These are phyloP conservation scores for Cokeromyces recurvatus DNA, from an alignment of 371 early-diverging fungal genomes.

Conservation along the genomic window DNA sequence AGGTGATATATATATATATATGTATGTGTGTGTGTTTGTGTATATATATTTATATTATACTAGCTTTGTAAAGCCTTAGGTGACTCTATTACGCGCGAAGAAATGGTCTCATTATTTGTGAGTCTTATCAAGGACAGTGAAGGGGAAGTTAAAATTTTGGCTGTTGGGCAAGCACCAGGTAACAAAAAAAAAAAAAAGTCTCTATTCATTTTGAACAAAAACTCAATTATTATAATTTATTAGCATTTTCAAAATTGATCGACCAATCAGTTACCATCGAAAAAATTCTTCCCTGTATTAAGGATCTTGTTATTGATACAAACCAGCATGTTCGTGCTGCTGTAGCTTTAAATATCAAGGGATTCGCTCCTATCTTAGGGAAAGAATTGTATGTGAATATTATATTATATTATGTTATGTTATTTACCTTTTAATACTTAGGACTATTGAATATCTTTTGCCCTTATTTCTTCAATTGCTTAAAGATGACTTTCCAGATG, in stretches of 20 bases:
- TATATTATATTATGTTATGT: background rate
- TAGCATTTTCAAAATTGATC: constrained; percentile 70
- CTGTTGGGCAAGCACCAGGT: constrained; percentile 83
- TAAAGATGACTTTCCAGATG: constrained; percentile 96
- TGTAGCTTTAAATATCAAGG: constrained; percentile 91
- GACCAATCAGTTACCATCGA: constrained; percentile 74
- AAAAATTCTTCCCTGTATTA: constrained; percentile 86
- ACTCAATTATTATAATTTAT: background rate
- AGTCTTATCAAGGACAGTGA: constrained; percentile 91
- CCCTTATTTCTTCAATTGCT: constrained; percentile 93
- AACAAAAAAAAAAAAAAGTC: constrained; percentile 1
- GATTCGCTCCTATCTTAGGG: constrained; percentile 91
- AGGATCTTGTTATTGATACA: constrained; percentile 89
- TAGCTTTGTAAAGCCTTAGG: constrained; percentile 36
- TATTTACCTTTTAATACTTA: constrained; percentile 8
- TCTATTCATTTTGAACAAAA: too few relatives aligned
- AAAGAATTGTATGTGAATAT: constrained; percentile 69
- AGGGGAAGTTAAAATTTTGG: constrained; percentile 94
- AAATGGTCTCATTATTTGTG: constrained; percentile 44
- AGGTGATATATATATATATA: constrained; percentile 46
- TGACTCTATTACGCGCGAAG: constrained; percentile 33
- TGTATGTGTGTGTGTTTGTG: background rate
- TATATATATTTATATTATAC: background rate
- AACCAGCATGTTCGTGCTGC: constrained; percentile 96
- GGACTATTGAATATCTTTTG: constrained; percentile 91